phyloP scores from a whole-genome alignment of 2,329 filamentous ascomycete species.

The Hymenoscyphus fructigenus region DNA sequence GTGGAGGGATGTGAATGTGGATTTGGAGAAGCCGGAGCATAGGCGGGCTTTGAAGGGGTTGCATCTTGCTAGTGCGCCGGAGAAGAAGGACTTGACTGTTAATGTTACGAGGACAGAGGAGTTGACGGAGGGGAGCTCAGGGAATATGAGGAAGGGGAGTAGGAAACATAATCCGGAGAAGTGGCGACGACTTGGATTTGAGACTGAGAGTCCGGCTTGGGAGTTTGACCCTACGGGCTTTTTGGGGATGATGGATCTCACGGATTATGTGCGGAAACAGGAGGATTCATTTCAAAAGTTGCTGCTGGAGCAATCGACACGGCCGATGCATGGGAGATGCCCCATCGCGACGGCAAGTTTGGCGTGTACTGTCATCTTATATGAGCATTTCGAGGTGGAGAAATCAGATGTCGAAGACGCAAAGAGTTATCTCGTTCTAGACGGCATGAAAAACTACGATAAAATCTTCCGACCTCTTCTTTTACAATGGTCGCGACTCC shows the following conservation, averaged over 20 bases:
- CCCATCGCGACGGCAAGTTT: slow-evolving; percentile 85
- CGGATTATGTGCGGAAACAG: slow-evolving; percentile 88
- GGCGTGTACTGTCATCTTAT: slow-evolving; percentile 82
- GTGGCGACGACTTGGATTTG: slow-evolving; percentile 89
- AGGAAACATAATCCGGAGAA: slow-evolving; percentile 82
- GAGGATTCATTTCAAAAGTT: slow-evolving; percentile 92
- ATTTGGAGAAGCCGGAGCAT: slow-evolving; percentile 85
- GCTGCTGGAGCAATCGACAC: slow-evolving; percentile 81
- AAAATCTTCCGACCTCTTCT: slow-evolving; percentile 83
- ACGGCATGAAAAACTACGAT: slow-evolving; percentile 77
- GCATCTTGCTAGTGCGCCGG: slow-evolving; percentile 77
- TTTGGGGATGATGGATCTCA: slow-evolving; percentile 95
- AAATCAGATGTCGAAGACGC: slow-evolving; percentile 76
- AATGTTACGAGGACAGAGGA: slow-evolving; percentile 30
- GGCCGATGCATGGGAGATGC: slow-evolving; percentile 70
- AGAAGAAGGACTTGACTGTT: slow-evolving; percentile 44
- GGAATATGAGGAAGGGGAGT: slow-evolving; percentile 54
- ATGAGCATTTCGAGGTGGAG: slow-evolving; percentile 94
- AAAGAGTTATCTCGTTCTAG: slow-evolving; percentile 71
- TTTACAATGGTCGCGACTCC: slow-evolving; percentile 88
- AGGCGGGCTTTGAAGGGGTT: slow-evolving; percentile 74
- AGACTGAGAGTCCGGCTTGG: slow-evolving; percentile 79
- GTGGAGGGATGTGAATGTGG: slow-evolving; percentile 83
- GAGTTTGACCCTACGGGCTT: slow-evolving; percentile 89
- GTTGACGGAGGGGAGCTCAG: slow-evolving; percentile 39